Evolutionary conservation across 805 yeast species (phyloP).

Genomic region (Ogataea thermomethanolica): DNA sequence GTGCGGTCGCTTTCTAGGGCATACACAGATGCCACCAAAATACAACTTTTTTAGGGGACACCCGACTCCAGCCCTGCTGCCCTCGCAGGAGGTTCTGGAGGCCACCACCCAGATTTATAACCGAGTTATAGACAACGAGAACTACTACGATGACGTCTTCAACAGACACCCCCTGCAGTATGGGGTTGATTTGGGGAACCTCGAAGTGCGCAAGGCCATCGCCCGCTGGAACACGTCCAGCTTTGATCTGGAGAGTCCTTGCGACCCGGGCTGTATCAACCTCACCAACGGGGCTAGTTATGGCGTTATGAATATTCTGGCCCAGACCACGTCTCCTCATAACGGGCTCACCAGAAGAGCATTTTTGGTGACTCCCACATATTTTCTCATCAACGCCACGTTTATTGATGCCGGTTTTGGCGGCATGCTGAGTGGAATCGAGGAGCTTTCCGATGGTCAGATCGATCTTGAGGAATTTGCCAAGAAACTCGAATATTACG

Average conservation of each 20-base stretch:
- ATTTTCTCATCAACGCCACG: slow-evolving; percentile 68
- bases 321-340: slow-evolving; percentile 60
- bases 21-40: slow-evolving; percentile 3
- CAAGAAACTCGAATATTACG: slow-evolving; percentile 40
- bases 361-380: slow-evolving; percentile 77
- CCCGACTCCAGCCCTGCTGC: slow-evolving; percentile 59
- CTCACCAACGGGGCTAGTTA: slow-evolving; percentile 81
- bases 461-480: slow-evolving; percentile 51
- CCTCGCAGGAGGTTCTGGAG: slow-evolving; percentile 48
- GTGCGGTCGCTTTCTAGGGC: background rate
- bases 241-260: slow-evolving; percentile 32
- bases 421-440: slow-evolving; percentile 61
- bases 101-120: slow-evolving; percentile 51
- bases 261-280: slow-evolving; percentile 52
- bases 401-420: slow-evolving; percentile 77
- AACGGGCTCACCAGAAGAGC: slow-evolving; percentile 63
- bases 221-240: slow-evolving; percentile 48
- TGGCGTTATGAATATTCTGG: slow-evolving; percentile 66
- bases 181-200: slow-evolving; percentile 76
- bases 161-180: slow-evolving; percentile 65
- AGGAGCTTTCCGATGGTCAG: slow-evolving; percentile 50
- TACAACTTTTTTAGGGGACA: slow-evolving; percentile 75
- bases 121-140: slow-evolving; percentile 34
- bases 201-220: slow-evolving; percentile 53
- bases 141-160: slow-evolving; percentile 41